These are phyloP conservation scores for Gillenia trifoliata DNA, from an alignment of 306 rosid species.

Conservation along the genomic window DNA sequence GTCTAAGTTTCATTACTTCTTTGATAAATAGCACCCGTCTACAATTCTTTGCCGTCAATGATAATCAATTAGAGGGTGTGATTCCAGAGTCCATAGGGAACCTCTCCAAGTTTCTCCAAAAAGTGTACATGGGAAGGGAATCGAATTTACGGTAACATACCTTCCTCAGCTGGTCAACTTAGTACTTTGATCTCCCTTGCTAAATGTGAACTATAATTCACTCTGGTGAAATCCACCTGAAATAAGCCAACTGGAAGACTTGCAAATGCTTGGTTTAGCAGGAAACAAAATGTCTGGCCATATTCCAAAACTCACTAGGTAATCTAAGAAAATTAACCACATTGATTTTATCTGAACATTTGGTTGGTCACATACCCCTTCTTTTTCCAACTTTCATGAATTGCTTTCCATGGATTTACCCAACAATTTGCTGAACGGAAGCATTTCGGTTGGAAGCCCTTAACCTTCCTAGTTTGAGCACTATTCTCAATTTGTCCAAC, in stretches of 20 bases:
- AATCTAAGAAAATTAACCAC: constrained; percentile 37
- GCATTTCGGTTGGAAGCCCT: constrained; percentile 49
- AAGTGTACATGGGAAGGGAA: constrained; percentile 67
- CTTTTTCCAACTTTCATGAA: constrained; percentile 41
- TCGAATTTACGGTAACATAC: constrained; percentile 55
- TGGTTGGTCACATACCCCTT: constrained; percentile 39
- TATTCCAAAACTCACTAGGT: constrained; percentile 58
- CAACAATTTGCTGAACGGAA: constrained; percentile 54
- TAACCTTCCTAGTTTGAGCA: constrained; percentile 46
- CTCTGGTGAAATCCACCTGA: constrained; percentile 57
- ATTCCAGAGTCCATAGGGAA: constrained; percentile 65
- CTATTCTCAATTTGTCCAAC: constrained; percentile 40
- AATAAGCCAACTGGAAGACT: constrained; percentile 44
- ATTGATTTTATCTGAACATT: constrained; percentile 59
- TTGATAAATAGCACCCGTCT: constrained; percentile 52
- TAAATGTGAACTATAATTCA: constrained; percentile 52
- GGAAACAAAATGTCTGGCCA: constrained; percentile 43
- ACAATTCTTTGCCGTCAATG: constrained; percentile 42
- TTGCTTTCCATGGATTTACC: constrained; percentile 59
- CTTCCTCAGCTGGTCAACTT: constrained; percentile 46
- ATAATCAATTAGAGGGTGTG: constrained; percentile 48
- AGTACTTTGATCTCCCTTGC: constrained; percentile 39
- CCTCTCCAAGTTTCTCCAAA: constrained; percentile 47
- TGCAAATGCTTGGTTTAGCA: constrained; percentile 41
- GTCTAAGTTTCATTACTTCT: constrained; percentile 49